Conservation (phyloP, 1,284 basidiomycete genomes). For the Fomes fomentarius region DNA sequence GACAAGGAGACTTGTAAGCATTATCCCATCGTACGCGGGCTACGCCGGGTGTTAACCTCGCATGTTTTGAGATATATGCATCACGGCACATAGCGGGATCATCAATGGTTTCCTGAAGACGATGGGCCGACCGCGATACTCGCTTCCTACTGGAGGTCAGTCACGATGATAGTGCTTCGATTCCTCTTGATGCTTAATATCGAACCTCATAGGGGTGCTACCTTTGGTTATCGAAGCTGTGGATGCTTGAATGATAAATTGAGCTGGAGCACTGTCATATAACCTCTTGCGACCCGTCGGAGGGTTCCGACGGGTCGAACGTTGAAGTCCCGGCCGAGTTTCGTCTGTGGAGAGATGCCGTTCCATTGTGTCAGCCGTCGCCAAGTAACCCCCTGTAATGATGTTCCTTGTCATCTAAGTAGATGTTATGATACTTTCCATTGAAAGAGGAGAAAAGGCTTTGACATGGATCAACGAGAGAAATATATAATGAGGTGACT, state of each 20-base stretch:
- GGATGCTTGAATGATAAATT: no score
- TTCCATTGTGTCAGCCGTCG: not conserved
- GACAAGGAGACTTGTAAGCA: constrained; percentile 54
- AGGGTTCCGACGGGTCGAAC: no score
- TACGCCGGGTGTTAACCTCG: not conserved
- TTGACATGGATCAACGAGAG: no score
- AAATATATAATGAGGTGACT: no score
- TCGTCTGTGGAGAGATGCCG: not conserved
- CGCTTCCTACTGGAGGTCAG: constrained; percentile 63
- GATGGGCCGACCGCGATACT: constrained; percentile 45
- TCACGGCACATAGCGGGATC: constrained; percentile 66
- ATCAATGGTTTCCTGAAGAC: constrained; percentile 56
- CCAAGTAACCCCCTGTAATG: no score
- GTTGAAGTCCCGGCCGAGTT: no score
- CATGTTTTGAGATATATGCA: constrained; percentile 53
- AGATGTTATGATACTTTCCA: no score
- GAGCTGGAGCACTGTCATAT: no score
- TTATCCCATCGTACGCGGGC: not conserved
- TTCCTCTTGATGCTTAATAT: no score
- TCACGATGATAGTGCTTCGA: not conserved
- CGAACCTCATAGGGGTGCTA: constrained; percentile 14
- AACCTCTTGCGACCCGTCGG: no score
- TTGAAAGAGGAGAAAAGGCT: no score
- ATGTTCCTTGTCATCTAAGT: no score
- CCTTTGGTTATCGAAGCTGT: constrained; percentile 16